A percentile compares a stretch with the other conserved stretches of the same genome.
These are phyloP conservation scores for Tetrapisispora fleetii DNA, from an alignment of 805 yeast genomes.

Conservation along the genomic window DNA sequence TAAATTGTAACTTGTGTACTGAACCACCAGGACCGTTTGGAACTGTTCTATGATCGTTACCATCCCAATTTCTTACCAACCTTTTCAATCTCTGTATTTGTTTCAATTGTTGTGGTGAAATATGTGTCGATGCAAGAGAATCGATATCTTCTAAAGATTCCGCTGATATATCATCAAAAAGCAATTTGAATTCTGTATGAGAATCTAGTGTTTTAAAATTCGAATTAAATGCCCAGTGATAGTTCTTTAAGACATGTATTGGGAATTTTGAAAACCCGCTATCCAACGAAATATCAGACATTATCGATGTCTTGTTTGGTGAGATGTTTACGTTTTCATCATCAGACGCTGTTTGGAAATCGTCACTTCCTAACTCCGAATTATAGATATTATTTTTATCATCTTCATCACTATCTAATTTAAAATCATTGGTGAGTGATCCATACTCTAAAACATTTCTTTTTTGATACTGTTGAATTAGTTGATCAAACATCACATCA, in stretches of 20 bases:
- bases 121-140: conserved; percentile 58
- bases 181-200: conserved; percentile 57
- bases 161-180: conserved; percentile 62
- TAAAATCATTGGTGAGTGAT: conserved; percentile 4
- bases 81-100: conserved; percentile 45
- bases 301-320: conserved; percentile 13
- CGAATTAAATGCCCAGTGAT: conserved; percentile 8
- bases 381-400: conserved; percentile 24
- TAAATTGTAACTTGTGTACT: conserved; percentile 51
- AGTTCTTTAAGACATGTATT: conserved; percentile 6
- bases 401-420: conserved; percentile 12
- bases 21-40: conserved; percentile 52
- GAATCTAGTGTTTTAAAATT: conserved; percentile 50
- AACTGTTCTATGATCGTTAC: conserved; percentile 58
- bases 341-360: conserved; percentile 37
- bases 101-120: conserved; percentile 56
- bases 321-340: conserved; percentile 17
- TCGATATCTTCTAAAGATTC: conserved; percentile 69
- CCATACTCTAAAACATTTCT: conserved; percentile 16
- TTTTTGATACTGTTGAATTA: conserved; percentile 37
- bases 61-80: conserved; percentile 77
- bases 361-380: conserved; percentile 6
- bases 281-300: conserved; percentile 29
- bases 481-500: conserved; percentile 50
- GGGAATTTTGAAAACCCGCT: conserved; percentile 19